A percentile compares a stretch with the other conserved stretches of the same genome.
These are phyloP conservation scores for Apiospora hydei DNA, from an alignment of 2,329 filamentous ascomycete species.

Conservation along the genomic window DNA sequence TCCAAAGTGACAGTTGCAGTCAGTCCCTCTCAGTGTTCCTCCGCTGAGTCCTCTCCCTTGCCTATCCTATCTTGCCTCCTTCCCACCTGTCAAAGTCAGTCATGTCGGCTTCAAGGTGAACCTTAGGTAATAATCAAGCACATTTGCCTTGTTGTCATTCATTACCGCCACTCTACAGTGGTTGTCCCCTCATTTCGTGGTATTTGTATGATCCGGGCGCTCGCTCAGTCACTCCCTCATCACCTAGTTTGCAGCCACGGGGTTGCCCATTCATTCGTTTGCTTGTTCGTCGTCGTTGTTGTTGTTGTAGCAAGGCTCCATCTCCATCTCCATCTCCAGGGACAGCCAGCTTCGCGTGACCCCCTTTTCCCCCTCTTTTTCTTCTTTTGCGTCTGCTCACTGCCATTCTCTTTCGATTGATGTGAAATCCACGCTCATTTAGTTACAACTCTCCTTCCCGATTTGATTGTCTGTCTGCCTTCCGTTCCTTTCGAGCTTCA, in stretches of 20 bases:
- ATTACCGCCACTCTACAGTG: slow-evolving; percentile 18
- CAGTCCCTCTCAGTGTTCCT: no score
- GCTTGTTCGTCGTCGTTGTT: not conserved
- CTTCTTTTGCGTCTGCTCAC: not conserved
- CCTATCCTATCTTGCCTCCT: not conserved
- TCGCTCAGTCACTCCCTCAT: slow-evolving; percentile 8
- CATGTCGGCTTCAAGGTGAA: not conserved
- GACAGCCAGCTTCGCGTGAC: slow-evolving; percentile 5
- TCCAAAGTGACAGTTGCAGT: no score
- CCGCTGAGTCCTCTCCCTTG: not conserved
- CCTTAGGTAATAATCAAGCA: not conserved
- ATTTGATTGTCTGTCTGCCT: not conserved
- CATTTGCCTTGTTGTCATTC: slow-evolving; percentile 12
- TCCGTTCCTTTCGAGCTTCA: not conserved
- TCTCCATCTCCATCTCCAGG: not conserved
- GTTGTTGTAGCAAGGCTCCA: not conserved
- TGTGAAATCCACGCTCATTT: not conserved
- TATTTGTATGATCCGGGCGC: slow-evolving; percentile 1
- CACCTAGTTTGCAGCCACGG: not conserved
- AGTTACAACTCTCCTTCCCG: not conserved
- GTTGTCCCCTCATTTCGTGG: slow-evolving; percentile 14
- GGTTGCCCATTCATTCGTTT: slow-evolving; percentile 2
- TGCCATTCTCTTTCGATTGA: not conserved
- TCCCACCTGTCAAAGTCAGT: slow-evolving; percentile 14
- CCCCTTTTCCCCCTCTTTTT: not conserved